Evolutionary conservation across 768 basidiomycete species (phyloP).

Genomic region (Auricularia heimuer): DNA sequence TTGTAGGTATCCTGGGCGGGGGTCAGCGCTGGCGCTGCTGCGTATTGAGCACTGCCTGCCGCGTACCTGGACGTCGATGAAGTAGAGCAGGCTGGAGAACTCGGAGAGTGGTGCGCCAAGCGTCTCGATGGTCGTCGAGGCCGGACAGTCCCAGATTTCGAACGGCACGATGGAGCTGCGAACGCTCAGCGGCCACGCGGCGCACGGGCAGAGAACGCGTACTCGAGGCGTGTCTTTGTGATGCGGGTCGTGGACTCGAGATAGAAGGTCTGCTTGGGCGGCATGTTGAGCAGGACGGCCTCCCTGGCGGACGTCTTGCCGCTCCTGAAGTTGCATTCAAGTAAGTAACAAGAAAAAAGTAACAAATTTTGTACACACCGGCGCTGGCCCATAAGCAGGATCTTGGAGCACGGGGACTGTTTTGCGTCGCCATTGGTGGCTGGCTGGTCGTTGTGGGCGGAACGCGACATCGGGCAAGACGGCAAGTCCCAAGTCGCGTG

Average conservation of each 20-base stretch:
- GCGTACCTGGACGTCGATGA: constrained; percentile 87
- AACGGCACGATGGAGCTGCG: constrained; percentile 81
- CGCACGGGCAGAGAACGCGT: constrained; percentile 22
- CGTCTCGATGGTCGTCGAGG: constrained; percentile 70
- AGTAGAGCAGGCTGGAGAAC: constrained; percentile 82
- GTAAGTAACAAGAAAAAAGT: not conserved
- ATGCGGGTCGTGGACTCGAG: constrained; percentile 79
- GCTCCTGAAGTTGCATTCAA: constrained; percentile 39
- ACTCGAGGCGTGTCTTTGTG: constrained; percentile 73
- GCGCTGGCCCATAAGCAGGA: constrained; percentile 63
- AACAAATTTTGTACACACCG: constrained; percentile 32
- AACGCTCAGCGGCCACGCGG: not conserved
- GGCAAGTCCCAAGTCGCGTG: not conserved
- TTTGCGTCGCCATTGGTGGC: not conserved
- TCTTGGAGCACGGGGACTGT: constrained; percentile 27
- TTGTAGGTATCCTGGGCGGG: constrained; percentile 64
- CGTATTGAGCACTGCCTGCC: not conserved
- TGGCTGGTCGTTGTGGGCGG: not conserved
- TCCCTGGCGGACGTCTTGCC: constrained; percentile 89
- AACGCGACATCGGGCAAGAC: not conserved
- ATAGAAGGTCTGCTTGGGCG: constrained; percentile 80
- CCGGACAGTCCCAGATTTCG: constrained; percentile 94
- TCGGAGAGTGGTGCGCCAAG: constrained; percentile 65
- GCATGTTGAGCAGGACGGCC: constrained; percentile 80
- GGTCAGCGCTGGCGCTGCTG: constrained; percentile 4